Evolutionary conservation across 306 rosid genomes (phyloP).

Genomic region (Corylus heterophylla): DNA sequence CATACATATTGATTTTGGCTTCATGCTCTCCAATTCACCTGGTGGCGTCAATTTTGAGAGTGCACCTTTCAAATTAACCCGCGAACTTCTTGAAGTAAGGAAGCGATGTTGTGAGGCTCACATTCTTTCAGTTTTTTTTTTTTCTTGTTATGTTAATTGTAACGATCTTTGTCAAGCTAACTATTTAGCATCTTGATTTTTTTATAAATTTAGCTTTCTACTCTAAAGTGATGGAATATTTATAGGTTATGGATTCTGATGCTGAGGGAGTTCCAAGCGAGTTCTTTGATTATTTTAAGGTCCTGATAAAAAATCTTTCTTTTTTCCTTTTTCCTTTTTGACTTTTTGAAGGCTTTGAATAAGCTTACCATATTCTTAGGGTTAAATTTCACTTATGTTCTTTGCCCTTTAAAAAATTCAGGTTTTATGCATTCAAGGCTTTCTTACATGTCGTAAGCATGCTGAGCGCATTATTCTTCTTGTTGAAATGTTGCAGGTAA

Average conservation of each 20-base stretch:
- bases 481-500: slow-evolving; percentile 99
- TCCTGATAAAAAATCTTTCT: slow-evolving; percentile 27
- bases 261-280: slow-evolving; percentile 99
- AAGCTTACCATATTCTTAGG: slow-evolving; percentile 16
- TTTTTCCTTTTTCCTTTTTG: neutral
- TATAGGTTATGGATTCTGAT: slow-evolving; percentile 99
- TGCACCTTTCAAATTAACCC: slow-evolving; percentile 95
- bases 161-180: neutral
- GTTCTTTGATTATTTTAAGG: slow-evolving; percentile 99
- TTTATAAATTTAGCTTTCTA: slow-evolving; percentile 5
- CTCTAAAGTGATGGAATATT: slow-evolving; percentile 15
- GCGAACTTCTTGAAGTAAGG: slow-evolving; percentile 95
- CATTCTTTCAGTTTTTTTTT: neutral
- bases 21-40: slow-evolving; percentile 98
- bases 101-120: slow-evolving; percentile 6
- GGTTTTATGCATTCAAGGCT: slow-evolving; percentile 99
- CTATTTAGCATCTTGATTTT: neutral
- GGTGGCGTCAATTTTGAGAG: slow-evolving; percentile 99
- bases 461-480: slow-evolving; percentile 98
- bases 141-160: neutral
- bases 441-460: slow-evolving; percentile 99
- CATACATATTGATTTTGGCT: slow-evolving; percentile 98
- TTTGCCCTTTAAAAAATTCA: slow-evolving; percentile 38
- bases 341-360: slow-evolving; percentile 14
- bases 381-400: slow-evolving; percentile 25